Evolutionary conservation across 1,284 basidiomycete genomes (phyloP), one percentile per base, ranked within the genome.

Genomic region (Schizophyllum amplum): DNA sequence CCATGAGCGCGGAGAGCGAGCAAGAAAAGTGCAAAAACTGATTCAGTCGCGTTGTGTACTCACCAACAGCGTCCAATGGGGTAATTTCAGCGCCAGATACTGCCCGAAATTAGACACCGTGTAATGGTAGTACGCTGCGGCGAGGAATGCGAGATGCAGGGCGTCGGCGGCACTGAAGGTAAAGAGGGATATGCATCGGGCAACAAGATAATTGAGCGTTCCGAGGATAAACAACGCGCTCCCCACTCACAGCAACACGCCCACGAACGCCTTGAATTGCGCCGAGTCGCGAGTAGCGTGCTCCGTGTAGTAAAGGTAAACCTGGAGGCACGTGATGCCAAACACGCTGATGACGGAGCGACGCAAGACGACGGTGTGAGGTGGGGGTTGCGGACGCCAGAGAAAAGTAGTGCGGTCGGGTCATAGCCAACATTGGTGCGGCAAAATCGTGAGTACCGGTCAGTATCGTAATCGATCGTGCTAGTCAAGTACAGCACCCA

Each of bases 281-380:
- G 3, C 24, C 5, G 20, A 20, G 49, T 57, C 56, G 22, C 47
- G 20, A 5, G 9, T 22, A 23, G 24, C 22, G 24, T 57, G 22
- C 47, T 57, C 24, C 15, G 56, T 49, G 46, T 57, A 57, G 56
- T 57, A 57, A 4, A 33, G 24, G 23, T 49, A 57, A 5, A 47
- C 51, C 47, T 54, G 56, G 9, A 57, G 52, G n/a, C 51, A 53
- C 7, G 56, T 57, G 22, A 57, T 53, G 9, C 56, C 56, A 27
- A 53, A 57, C 4, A 57, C 25, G 21, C 56, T 57, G 26, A 3
- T 23, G n/a, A n/a, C n/a, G n/a, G n/a, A n/a, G n/a, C n/a, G n/a
- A n/a, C n/a, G n/a, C n/a, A n/a, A n/a, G 21, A 22, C 11, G 17
- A 11, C 11, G 49, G 49, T 11, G 21, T 51, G 17, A 22, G 49